These are phyloP conservation scores for Ogataea methanolica DNA, from an alignment of 805 yeast species.

Conservation along the genomic window DNA sequence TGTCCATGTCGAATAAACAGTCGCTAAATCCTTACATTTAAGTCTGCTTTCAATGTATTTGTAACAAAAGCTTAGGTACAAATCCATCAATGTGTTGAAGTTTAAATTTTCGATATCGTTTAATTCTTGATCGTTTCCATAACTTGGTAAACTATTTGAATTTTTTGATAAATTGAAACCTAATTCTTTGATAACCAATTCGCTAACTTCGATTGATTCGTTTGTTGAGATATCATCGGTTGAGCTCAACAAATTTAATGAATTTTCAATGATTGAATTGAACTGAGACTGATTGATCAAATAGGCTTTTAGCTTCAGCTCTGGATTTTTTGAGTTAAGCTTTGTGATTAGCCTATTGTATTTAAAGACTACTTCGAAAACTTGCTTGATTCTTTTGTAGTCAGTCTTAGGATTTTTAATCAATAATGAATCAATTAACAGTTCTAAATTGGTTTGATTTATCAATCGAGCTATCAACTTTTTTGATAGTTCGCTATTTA, in stretches of 20 bases:
- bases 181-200: slow-evolving; percentile 8
- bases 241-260: slow-evolving; percentile 2
- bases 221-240: neutral
- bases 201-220: neutral
- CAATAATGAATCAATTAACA: neutral
- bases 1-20: slow-evolving; percentile 26
- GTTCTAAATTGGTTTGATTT: neutral
- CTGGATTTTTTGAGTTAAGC: slow-evolving; percentile 4
- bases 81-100: slow-evolving; percentile 16
- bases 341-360: slow-evolving; percentile 10
- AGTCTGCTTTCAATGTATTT: slow-evolving; percentile 22
- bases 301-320: slow-evolving; percentile 2
- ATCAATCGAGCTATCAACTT: slow-evolving; percentile 7
- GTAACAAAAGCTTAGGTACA: slow-evolving; percentile 27
- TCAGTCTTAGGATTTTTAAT: slow-evolving; percentile 12
- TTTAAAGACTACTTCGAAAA: slow-evolving; percentile 5
- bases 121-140: neutral
- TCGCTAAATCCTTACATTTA: slow-evolving; percentile 20
- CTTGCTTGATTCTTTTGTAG: slow-evolving; percentile 1
- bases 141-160: neutral
- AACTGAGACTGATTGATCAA: slow-evolving; percentile 9
- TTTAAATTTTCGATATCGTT: slow-evolving; percentile 10
- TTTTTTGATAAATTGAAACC: slow-evolving; percentile 8
- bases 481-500: neutral
- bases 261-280: slow-evolving; percentile 6